Evolutionary conservation across 1,284 basidiomycete species (phyloP).

Genomic region (Heliocybe sulcata): DNA sequence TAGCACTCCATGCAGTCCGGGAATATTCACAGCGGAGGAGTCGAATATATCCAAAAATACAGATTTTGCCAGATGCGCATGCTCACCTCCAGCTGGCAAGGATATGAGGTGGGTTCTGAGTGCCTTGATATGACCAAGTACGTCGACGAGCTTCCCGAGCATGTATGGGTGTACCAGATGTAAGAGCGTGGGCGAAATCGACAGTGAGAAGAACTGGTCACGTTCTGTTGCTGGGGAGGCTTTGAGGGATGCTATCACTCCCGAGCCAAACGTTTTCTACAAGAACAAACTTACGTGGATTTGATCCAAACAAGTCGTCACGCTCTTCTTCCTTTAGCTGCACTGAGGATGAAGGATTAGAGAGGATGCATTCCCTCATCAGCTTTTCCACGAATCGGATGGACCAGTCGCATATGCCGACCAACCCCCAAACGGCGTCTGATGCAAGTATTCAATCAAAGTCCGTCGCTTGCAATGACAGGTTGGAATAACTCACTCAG

Average conservation of each 20-base stretch:
- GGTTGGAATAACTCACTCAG: slow-evolving; percentile 31
- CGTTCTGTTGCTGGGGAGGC: background rate
- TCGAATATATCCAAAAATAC: slow-evolving; percentile 54
- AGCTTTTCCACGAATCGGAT: slow-evolving; percentile 54
- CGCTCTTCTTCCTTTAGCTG: slow-evolving; percentile 5
- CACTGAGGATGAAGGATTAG: slow-evolving; percentile 3
- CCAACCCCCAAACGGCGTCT: slow-evolving; percentile 69
- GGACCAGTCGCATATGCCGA: slow-evolving; percentile 51
- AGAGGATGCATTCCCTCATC: slow-evolving; percentile 50
- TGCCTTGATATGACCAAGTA: slow-evolving; percentile 47
- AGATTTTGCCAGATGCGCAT: slow-evolving; percentile 53
- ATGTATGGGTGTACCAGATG: slow-evolving; percentile 55
- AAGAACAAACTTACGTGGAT: slow-evolving; percentile 13
- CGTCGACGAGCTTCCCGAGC: slow-evolving; percentile 38
- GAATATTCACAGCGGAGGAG: slow-evolving; percentile 55
- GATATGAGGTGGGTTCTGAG: slow-evolving; percentile 45
- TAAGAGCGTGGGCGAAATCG: slow-evolving; percentile 36
- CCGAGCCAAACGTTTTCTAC: background rate
- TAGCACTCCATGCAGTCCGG: slow-evolving; percentile 40
- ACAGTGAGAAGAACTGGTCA: background rate
- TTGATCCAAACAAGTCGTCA: slow-evolving; percentile 10
- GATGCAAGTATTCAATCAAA: slow-evolving; percentile 6
- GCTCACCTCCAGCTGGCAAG: slow-evolving; percentile 47
- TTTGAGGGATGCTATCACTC: background rate
- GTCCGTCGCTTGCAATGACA: background rate